Percentiles rank a stretch among this genome's conserved stretches.
Evolutionary conservation across 2,329 filamentous ascomycete species (phyloP).

Genomic region (Zasmidium cellare): DNA sequence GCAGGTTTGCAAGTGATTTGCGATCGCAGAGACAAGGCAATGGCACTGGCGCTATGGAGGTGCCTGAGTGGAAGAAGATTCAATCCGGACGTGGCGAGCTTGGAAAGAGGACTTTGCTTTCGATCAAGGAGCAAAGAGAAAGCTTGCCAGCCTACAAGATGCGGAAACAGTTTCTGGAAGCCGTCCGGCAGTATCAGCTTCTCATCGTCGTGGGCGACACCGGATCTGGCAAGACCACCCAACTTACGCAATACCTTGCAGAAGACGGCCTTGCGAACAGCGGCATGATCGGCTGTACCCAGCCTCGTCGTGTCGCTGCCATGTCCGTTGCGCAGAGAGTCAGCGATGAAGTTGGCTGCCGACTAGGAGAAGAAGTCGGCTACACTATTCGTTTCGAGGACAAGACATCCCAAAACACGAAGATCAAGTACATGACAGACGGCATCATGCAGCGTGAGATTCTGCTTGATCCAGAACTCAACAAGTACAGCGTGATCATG

Average conservation of each 20-base stretch:
- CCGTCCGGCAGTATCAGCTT: slow-evolving; percentile 83
- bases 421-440: slow-evolving; percentile 99
- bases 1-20: slow-evolving; percentile 86
- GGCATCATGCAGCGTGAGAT: slow-evolving; percentile 97
- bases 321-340: slow-evolving; percentile 98
- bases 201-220: slow-evolving; percentile 97
- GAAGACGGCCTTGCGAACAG: slow-evolving; percentile 86
- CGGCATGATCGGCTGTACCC: slow-evolving; percentile 92
- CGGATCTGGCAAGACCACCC: slow-evolving; percentile 95
- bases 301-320: slow-evolving; percentile 92
- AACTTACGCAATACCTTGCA: slow-evolving; percentile 90
- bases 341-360: slow-evolving; percentile 89
- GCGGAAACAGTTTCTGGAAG: slow-evolving; percentile 81
- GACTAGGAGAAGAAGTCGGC: slow-evolving; percentile 87
- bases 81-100: slow-evolving; percentile 73
- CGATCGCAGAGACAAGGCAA: slow-evolving; percentile 60
- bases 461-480: slow-evolving; percentile 84
- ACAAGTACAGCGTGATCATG: slow-evolving; percentile 94
- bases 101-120: slow-evolving; percentile 84
- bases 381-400: slow-evolving; percentile 99
- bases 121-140: slow-evolving; percentile 93
- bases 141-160: slow-evolving; percentile 87
- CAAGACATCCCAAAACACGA: slow-evolving; percentile 80
- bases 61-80: slow-evolving; percentile 91
- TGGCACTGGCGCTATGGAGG: slow-evolving; percentile 61